Conservation (phyloP, 2,329 filamentous ascomycete species). For the Thermothelomyces thermophilus region DNA sequence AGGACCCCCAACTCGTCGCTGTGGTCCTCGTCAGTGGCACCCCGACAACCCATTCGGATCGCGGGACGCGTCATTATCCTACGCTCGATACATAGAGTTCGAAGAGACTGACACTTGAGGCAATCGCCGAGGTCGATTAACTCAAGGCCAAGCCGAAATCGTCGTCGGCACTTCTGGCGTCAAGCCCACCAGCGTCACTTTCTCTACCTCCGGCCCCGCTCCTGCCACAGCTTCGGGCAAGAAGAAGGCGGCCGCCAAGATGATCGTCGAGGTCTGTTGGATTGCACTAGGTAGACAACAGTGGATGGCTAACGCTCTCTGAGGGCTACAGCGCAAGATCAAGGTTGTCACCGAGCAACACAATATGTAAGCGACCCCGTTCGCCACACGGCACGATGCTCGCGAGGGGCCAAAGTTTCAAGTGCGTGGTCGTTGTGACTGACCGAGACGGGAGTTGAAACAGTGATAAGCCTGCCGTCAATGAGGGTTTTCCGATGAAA, state of each 20-base stretch:
- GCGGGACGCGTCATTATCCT: neutral
- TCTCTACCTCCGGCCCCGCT: neutral
- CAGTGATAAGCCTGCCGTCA: slow-evolving; percentile 71
- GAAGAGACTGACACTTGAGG: neutral
- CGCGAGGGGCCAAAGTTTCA: neutral
- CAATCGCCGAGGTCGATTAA: neutral
- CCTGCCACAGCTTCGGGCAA: neutral
- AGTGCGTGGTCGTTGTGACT: slow-evolving; percentile 8
- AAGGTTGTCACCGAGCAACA: slow-evolving; percentile 91
- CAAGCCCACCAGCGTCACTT: neutral
- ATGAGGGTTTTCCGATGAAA: slow-evolving; percentile 87
- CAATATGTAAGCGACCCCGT: slow-evolving; percentile 58
- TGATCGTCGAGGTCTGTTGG: slow-evolving; percentile 34
- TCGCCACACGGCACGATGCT: neutral
- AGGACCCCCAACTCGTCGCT: neutral
- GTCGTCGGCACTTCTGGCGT: slow-evolving; percentile 1
- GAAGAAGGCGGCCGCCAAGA: slow-evolving; percentile 20
- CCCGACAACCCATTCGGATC: neutral
- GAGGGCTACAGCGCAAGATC: slow-evolving; percentile 66
- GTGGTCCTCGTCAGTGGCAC: neutral
- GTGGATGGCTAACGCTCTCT: slow-evolving; percentile 2
- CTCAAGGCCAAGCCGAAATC: neutral
- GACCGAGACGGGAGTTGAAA: slow-evolving; percentile 21
- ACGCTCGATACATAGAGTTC: neutral
- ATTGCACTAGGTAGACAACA: neutral